These are phyloP conservation scores for Starmerella tilneyi DNA, from an alignment of 805 yeast genomes.

Conservation along the genomic window DNA sequence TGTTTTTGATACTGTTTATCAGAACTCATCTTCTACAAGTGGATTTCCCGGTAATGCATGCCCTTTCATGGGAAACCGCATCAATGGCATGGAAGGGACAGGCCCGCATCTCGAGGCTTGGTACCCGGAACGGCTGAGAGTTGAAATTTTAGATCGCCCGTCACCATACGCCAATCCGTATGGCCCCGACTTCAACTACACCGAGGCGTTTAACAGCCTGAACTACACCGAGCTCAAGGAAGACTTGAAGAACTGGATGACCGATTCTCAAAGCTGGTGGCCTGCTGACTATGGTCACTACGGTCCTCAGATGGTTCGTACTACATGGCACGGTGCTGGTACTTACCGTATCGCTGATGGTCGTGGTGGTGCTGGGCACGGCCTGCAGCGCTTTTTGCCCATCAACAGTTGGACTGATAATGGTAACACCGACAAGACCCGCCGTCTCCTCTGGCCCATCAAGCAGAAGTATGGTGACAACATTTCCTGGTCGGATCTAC, in stretches of 20 bases:
- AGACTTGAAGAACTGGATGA: constrained; percentile 16
- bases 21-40: constrained; percentile 3
- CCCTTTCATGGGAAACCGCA: constrained; percentile 15
- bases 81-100: constrained; percentile 19
- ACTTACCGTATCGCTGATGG: constrained; percentile 23
- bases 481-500: constrained; percentile 21
- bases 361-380: constrained; percentile 21
- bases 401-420: constrained; percentile 20
- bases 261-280: constrained; percentile 21
- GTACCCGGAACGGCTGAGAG: constrained; percentile 20
- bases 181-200: constrained; percentile 15
- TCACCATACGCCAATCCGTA: constrained; percentile 18
- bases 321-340: constrained; percentile 23
- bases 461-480: constrained; percentile 23
- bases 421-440: constrained; percentile 22
- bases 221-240: constrained; percentile 19
- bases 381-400: constrained; percentile 21
- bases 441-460: constrained; percentile 22
- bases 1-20: background rate
- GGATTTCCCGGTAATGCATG: constrained; percentile 1
- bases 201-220: constrained; percentile 15
- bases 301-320: constrained; percentile 21
- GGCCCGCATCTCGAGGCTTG: constrained; percentile 19
- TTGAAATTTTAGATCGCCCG: constrained; percentile 18
- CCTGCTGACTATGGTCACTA: constrained; percentile 23